These are phyloP conservation scores for Colletotrichum abscissum DNA, from an alignment of 2,329 filamentous ascomycete species.

Conservation along the genomic window DNA sequence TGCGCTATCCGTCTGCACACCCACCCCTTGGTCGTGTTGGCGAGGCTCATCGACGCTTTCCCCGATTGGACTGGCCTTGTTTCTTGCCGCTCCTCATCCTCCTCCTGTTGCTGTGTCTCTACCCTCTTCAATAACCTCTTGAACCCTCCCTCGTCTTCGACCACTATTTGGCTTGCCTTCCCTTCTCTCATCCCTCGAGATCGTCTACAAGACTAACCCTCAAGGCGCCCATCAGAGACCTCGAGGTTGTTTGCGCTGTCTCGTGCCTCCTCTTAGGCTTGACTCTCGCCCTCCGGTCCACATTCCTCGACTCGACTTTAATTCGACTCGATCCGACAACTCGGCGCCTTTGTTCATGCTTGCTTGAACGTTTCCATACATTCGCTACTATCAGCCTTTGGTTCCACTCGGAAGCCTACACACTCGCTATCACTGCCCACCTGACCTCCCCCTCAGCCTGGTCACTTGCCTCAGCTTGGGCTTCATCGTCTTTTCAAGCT, in stretches of 20 bases:
- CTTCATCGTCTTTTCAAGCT: background rate
- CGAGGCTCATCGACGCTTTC: slow-evolving; percentile 33
- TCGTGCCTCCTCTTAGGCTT: slow-evolving; percentile 27
- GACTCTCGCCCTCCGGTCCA: slow-evolving; percentile 17
- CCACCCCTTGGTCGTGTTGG: slow-evolving; percentile 23
- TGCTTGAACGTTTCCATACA: slow-evolving; percentile 14
- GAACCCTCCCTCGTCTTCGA: slow-evolving; percentile 28
- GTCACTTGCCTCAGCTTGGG: background rate
- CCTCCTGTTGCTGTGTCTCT: slow-evolving; percentile 12
- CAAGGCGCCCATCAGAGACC: slow-evolving; percentile 28
- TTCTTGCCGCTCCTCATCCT: slow-evolving; percentile 13
- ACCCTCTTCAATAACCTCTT: slow-evolving; percentile 25
- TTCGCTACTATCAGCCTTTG: slow-evolving; percentile 17
- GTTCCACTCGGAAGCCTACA: slow-evolving; percentile 32
- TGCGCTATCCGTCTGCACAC: slow-evolving; percentile 18
- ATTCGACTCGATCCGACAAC: slow-evolving; percentile 23
- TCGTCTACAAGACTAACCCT: slow-evolving; percentile 22
- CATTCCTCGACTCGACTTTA: slow-evolving; percentile 18
- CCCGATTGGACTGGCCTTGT: slow-evolving; percentile 30
- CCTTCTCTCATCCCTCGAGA: slow-evolving; percentile 33
- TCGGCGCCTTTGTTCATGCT: slow-evolving; percentile 22
- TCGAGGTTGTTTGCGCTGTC: slow-evolving; percentile 21
- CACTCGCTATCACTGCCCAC: slow-evolving; percentile 18
- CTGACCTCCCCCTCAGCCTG: background rate
- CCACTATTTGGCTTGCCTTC: slow-evolving; percentile 13